Evolutionary conservation across 148 eudicot species (phyloP), one percentile per base, ranked within the genome.

Genomic region (Oxyria digyna): DNA sequence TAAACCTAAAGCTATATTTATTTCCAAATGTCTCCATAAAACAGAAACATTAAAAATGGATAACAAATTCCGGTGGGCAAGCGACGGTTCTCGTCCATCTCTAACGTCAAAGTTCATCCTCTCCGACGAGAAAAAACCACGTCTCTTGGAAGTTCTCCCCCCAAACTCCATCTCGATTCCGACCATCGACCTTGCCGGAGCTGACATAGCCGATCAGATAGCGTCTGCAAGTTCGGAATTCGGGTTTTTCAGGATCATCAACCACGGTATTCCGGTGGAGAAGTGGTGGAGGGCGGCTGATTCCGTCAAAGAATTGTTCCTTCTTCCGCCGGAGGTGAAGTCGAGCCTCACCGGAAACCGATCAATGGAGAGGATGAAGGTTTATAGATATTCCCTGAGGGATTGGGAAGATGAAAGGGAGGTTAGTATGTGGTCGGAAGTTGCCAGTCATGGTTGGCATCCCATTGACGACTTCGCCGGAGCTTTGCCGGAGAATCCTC

Each of bases 381-480:
- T 64, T 31, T 11, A 8, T 7, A 32, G 67, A 64, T 37, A 64
- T 64, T 54, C 12, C 26, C 42, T 33, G 4, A 64, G 4, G 15
- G 42, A 32, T 20, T 64, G 42, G 42, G 42, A 32, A 12, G 67
- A 64, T 64, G 42, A 15, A 64, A 10, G 67, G 67, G 24, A 35
- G 12, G 42, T 64, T 32, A 62, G 35, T 14, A 62, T 62, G 67
- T 62, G 67, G 67, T 27, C 37, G 35, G 67, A 62, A 21, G 40
- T 62, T 32, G 21, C 31, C 4, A n/a, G 41, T 33, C 67, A 64
- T 15, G 18, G 15, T 37, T 64, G 67, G 67, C 67, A 64, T 33
- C 67, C 42, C 3, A 32, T 42, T 17, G 23, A 33, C 9, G 24
- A 33, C 42, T 32, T 64, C 23, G 40, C 67, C 23, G 42, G 42